Evolutionary conservation across 768 basidiomycete species (phyloP), one percentile per base, ranked within the genome.

Genomic region (Asterophora parasitica): DNA sequence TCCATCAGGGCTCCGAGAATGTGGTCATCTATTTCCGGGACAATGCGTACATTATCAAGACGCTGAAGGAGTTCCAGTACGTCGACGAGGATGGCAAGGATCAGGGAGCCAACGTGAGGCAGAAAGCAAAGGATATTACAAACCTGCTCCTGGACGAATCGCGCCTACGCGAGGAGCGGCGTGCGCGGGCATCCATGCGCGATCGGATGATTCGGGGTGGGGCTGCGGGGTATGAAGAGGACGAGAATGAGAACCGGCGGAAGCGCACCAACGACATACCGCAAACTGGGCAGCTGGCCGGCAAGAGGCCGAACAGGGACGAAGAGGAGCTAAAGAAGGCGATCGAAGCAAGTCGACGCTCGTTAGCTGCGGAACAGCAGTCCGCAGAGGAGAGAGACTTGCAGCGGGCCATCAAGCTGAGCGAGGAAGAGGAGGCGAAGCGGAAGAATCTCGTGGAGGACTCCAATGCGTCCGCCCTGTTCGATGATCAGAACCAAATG

Each of bases 11-110:
- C 33, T 93, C 91, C 1, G 96, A 98, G 69, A 97, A 99, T 64
- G 94, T 97, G 16, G 92, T 98, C 51, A 88, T 96, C 61, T 99
- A 99, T 72, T 98, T 98, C 76, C 83, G 83, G 39, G 94, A 99
- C 65, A 98, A 99, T 63, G 68, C 96, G 51, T 99, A 98, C 68
- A 80, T 98, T 64, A 83, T 99, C 81, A 98, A 98, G 75, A 98
- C 95, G 1, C 81, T 99, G 51, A 95, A 97, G 65, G 96, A 99
- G 66, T 99, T 99, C 68, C 95, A 98, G 58, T 96, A 83, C 61
- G 66, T 95, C 48, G 96, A 98, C 66, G 96, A 98, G 59, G 84
- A 89, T 32, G 88, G 85, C 42, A 96, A 96, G 65, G 96, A 99
- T 63, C 92, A 96, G 60, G 96, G 96, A 30, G 92, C 92, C n/a